Evolutionary conservation across 2,329 filamentous ascomycete species (phyloP).

Genomic region (Arachnopeziza araneosa): DNA sequence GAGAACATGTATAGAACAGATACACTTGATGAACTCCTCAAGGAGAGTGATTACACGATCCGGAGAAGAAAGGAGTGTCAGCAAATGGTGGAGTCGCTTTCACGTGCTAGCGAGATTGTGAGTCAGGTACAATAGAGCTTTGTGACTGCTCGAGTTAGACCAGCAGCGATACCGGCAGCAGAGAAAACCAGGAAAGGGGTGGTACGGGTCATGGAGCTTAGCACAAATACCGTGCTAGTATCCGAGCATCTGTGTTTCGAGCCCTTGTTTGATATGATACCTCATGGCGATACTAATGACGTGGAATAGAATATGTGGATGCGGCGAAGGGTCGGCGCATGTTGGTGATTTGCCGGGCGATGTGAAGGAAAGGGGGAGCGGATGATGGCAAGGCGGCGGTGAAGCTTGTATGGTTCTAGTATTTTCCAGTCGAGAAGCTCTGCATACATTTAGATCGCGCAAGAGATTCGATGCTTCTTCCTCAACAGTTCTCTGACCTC

Average conservation of each 20-base stretch:
- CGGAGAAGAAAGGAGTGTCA: slow-evolving; percentile 95
- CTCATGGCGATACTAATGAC: neutral
- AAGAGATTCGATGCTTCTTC: neutral
- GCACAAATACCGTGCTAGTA: slow-evolving; percentile 10
- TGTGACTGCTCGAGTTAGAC: neutral
- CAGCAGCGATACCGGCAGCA: neutral
- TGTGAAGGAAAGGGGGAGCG: neutral
- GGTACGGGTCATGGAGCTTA: neutral
- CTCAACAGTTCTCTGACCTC: neutral
- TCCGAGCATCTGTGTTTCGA: slow-evolving; percentile 11
- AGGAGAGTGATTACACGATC: slow-evolving; percentile 96
- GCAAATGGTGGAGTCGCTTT: slow-evolving; percentile 95
- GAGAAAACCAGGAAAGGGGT: neutral
- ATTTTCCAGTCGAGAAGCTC: neutral
- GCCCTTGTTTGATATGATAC: neutral
- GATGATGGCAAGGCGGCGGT: neutral
- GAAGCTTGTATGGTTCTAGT: neutral
- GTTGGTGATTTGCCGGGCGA: neutral
- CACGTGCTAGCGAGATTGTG: slow-evolving; percentile 91
- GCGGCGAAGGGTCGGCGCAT: neutral
- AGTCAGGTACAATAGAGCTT: slow-evolving; percentile 53
- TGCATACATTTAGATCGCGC: neutral
- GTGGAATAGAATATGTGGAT: neutral
- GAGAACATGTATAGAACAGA: slow-evolving; percentile 95
- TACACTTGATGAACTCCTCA: slow-evolving; percentile 87